Conservation (phyloP, 1,284 basidiomycete species). For the Vanrija pseudolonga region DNA sequence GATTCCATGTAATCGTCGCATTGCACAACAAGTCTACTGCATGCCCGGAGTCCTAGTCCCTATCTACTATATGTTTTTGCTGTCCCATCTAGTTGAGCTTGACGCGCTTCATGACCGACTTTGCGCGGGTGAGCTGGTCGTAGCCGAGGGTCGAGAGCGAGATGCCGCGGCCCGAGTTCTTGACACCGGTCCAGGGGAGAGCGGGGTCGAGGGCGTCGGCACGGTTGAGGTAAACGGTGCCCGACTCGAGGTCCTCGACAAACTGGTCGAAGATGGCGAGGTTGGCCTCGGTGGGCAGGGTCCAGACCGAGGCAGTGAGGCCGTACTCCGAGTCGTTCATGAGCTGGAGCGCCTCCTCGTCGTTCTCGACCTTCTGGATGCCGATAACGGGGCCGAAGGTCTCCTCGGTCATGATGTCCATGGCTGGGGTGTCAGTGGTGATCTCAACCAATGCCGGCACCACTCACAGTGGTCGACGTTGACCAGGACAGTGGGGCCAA, state of each 20-base stretch:
- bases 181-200: constrained; percentile 88
- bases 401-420: constrained; percentile 84
- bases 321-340: constrained; percentile 98
- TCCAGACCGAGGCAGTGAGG: constrained; percentile 91
- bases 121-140: constrained; percentile 36
- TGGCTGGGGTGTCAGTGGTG: constrained; percentile 53
- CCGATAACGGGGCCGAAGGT: constrained; percentile 87
- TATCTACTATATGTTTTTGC: not conserved
- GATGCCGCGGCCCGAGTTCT: constrained; percentile 85
- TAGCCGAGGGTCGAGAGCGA: constrained; percentile 73
- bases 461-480: constrained; percentile 80
- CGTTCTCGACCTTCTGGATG: constrained; percentile 70
- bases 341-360: constrained; percentile 72
- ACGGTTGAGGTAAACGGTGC: constrained; percentile 90
- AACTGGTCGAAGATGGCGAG: constrained; percentile 63
- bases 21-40: not conserved
- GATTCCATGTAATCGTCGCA: not conserved
- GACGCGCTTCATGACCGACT: constrained; percentile 21
- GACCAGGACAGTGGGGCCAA: constrained; percentile 82
- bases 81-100: constrained; percentile 5
- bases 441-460: not conserved
- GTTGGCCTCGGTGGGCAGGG: constrained; percentile 60
- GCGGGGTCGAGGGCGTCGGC: constrained; percentile 88
- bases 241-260: constrained; percentile 69
- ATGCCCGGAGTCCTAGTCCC: not conserved